Evolutionary conservation across 257 asterid genomes (phyloP).

Genomic region (Solanum medicagineum): DNA sequence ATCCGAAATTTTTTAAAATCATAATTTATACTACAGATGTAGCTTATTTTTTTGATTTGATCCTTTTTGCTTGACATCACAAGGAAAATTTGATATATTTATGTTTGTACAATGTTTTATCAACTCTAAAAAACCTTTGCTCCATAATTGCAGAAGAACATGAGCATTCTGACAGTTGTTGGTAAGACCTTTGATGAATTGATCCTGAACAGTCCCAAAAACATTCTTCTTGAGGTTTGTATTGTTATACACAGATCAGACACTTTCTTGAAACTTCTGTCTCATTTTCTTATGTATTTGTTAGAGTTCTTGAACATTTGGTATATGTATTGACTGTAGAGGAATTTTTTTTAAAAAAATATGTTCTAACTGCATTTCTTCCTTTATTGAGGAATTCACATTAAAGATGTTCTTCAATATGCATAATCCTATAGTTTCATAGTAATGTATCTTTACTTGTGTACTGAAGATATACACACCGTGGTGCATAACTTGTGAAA

Average conservation of each 20-base stretch:
- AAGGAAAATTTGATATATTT: not conserved
- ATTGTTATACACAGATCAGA: not conserved
- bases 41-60: not conserved
- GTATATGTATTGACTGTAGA: not conserved
- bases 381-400: not conserved
- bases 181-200: slow-evolving; percentile 81
- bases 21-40: not conserved
- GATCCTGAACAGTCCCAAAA: slow-evolving; percentile 44
- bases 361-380: not conserved
- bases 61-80: not conserved
- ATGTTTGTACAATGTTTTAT: not conserved
- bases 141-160: slow-evolving; percentile 43
- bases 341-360: not conserved
- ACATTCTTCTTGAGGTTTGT: slow-evolving; percentile 75
- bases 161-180: slow-evolving; percentile 50
- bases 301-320: not conserved
- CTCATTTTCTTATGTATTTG: not conserved
- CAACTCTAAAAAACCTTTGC: not conserved
- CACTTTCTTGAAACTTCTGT: not conserved
- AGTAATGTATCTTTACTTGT: not conserved
- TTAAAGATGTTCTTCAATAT: not conserved
- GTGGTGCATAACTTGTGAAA: slow-evolving; percentile 91
- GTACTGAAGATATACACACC: slow-evolving; percentile 67
- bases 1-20: not conserved
- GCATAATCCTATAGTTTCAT: not conserved